A percentile compares a stretch with the other conserved stretches of the same genome.
Conservation (phyloP, 2,329 filamentous ascomycete genomes). For the Didymella glomerata region DNA sequence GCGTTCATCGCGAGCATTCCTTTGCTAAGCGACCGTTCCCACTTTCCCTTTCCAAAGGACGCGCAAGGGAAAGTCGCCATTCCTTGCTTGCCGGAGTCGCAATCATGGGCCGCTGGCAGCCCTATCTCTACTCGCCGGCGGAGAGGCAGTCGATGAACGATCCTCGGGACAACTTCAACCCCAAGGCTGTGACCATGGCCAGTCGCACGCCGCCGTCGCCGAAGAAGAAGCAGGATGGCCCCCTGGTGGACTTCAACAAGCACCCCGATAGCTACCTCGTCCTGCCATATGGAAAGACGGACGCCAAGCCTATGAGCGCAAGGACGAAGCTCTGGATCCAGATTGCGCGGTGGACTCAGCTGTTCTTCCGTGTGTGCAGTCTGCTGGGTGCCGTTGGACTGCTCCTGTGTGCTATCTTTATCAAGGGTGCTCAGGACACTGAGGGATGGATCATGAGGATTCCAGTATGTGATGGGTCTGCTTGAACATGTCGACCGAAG, state of each 20-base stretch:
- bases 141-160: conserved; percentile 59
- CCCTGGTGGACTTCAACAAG: conserved; percentile 80
- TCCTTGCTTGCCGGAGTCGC: conserved; percentile 38
- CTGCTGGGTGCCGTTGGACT: conserved; percentile 74
- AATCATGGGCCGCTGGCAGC: conserved; percentile 63
- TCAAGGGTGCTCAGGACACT: conserved; percentile 70
- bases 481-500: not conserved
- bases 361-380: conserved; percentile 72
- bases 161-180: conserved; percentile 71
- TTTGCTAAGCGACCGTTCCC: conserved; percentile 43
- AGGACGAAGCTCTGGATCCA: conserved; percentile 76
- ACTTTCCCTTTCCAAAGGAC: conserved; percentile 39
- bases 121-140: conserved; percentile 75
- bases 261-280: conserved; percentile 81
- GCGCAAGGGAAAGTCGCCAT: conserved; percentile 37
- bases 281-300: conserved; percentile 67
- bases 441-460: conserved; percentile 80
- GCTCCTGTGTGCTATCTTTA: conserved; percentile 78
- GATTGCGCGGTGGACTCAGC: conserved; percentile 72
- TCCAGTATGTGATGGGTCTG: conserved; percentile 64
- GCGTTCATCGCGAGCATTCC: conserved; percentile 47
- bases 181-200: conserved; percentile 82
- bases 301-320: conserved; percentile 72
- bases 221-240: conserved; percentile 74
- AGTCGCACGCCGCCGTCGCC: conserved; percentile 72